These are phyloP conservation scores for Sutorius eximius DNA, from an alignment of 1,284 basidiomycete species.

Conservation along the genomic window DNA sequence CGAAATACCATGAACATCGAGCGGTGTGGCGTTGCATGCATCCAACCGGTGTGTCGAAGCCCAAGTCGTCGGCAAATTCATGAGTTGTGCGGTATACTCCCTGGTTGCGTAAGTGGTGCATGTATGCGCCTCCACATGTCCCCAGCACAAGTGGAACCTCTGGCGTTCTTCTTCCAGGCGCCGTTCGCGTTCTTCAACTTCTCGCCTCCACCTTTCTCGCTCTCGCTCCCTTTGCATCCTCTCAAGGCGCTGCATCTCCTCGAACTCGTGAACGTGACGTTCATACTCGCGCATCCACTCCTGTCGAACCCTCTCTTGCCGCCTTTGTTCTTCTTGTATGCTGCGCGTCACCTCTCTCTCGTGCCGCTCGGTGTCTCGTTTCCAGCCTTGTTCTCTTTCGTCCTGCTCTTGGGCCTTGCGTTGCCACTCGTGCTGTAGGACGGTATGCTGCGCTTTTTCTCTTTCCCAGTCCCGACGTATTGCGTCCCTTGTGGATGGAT, in stretches of 20 bases:
- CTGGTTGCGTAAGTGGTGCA: slow-evolving; percentile 31
- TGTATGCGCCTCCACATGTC: slow-evolving; percentile 17
- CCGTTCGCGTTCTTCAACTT: slow-evolving; percentile 12
- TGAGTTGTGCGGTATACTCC: slow-evolving; percentile 27
- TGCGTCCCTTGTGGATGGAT: slow-evolving; percentile 1
- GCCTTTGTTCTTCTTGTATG: background rate
- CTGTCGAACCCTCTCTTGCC: background rate
- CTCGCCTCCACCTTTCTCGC: slow-evolving; percentile 11
- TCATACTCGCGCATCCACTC: slow-evolving; percentile 9
- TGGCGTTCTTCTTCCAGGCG: background rate
- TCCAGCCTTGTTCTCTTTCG: slow-evolving; percentile 1
- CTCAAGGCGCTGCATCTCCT: slow-evolving; percentile 7
- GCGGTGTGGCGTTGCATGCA: slow-evolving; percentile 11
- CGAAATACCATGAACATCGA: slow-evolving; percentile 28
- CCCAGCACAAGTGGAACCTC: slow-evolving; percentile 14
- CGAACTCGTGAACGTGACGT: background rate
- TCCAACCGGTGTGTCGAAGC: background rate
- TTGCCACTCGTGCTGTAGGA: background rate
- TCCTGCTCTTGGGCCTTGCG: background rate
- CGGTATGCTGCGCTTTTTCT: background rate
- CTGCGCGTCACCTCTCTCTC: background rate
- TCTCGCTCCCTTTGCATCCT: background rate
- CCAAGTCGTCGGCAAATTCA: slow-evolving; percentile 14
- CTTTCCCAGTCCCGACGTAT: slow-evolving; percentile 1
- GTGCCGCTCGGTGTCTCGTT: background rate